Conservation (phyloP, 441 rosid species). For the Jatropha podagrica region DNA sequence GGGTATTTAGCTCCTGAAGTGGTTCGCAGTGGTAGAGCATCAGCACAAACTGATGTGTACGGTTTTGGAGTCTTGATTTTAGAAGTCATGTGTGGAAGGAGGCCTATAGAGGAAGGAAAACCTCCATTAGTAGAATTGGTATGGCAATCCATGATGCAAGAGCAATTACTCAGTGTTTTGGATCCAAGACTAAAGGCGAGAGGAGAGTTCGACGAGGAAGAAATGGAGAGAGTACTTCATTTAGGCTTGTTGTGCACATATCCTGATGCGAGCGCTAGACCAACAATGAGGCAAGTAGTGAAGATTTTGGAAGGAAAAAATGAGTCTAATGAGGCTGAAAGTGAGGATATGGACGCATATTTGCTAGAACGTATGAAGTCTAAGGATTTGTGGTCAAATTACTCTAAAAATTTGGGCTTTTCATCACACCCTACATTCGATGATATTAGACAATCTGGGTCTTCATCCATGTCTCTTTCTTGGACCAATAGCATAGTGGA, state of each 20-base stretch:
- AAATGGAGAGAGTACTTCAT: slow-evolving; percentile 52
- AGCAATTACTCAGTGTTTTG: slow-evolving; percentile 34
- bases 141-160: slow-evolving; percentile 52
- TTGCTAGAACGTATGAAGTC: slow-evolving; percentile 37
- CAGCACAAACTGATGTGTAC: slow-evolving; percentile 60
- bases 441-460: slow-evolving; percentile 33
- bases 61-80: slow-evolving; percentile 62
- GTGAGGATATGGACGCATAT: slow-evolving; percentile 55
- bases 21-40: slow-evolving; percentile 57
- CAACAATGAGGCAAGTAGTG: slow-evolving; percentile 76
- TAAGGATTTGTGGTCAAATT: slow-evolving; percentile 41
- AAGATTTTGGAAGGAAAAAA: slow-evolving; percentile 57
- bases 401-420: slow-evolving; percentile 31
- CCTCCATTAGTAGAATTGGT: slow-evolving; percentile 53
- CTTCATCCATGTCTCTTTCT: slow-evolving; percentile 48
- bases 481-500: slow-evolving; percentile 49
- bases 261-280: slow-evolving; percentile 56
- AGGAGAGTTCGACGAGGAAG: slow-evolving; percentile 35
- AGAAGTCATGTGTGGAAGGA: slow-evolving; percentile 78
- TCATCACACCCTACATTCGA: slow-evolving; percentile 56
- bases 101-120: slow-evolving; percentile 69
- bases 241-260: slow-evolving; percentile 67
- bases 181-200: slow-evolving; percentile 38
- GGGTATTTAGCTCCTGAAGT: slow-evolving; percentile 83
- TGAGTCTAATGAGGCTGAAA: slow-evolving; percentile 43